These are phyloP conservation scores for Tilletia horrida DNA, from an alignment of 1,284 basidiomycete genomes.

Conservation along the genomic window DNA sequence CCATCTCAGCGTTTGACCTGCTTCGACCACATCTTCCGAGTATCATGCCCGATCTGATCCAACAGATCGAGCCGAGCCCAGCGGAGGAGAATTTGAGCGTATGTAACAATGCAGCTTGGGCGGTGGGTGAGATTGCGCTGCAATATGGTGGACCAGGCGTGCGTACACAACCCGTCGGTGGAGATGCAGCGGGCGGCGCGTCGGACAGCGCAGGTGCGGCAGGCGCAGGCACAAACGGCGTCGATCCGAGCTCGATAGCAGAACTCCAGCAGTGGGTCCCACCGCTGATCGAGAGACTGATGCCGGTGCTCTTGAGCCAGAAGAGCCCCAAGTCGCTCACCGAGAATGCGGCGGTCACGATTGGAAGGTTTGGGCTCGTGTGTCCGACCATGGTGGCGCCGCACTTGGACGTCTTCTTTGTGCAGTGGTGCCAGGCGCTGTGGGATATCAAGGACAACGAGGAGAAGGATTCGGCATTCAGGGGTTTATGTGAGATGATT, in stretches of 20 bases:
- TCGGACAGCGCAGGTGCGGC: background rate
- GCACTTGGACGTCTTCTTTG: slow-evolving; percentile 82
- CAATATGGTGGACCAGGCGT: slow-evolving; percentile 35
- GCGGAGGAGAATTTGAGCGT: slow-evolving; percentile 89
- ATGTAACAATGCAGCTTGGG: slow-evolving; percentile 99
- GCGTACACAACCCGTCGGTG: background rate
- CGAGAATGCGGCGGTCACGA: slow-evolving; percentile 99
- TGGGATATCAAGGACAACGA: slow-evolving; percentile 99
- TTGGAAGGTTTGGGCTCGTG: slow-evolving; percentile 90
- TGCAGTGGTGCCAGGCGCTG: slow-evolving; percentile 93
- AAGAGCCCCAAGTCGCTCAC: slow-evolving; percentile 89
- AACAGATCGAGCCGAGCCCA: slow-evolving; percentile 84
- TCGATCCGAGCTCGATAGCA: slow-evolving; percentile 13
- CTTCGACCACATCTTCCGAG: slow-evolving; percentile 72
- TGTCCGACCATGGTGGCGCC: slow-evolving; percentile 84
- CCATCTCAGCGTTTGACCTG: slow-evolving; percentile 86
- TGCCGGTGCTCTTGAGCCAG: slow-evolving; percentile 83
- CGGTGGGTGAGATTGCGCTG: slow-evolving; percentile 86
- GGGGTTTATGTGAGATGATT: slow-evolving; percentile 92
- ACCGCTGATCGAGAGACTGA: slow-evolving; percentile 78
- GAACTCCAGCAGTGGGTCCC: slow-evolving; percentile 48
- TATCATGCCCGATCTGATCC: slow-evolving; percentile 84
- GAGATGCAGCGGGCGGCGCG: background rate
- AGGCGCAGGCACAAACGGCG: background rate
- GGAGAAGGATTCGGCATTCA: slow-evolving; percentile 99